Base-by-base conservation (phyloP, 768 basidiomycete genomes). In the Kwoniella mangroviensis region DNA sequence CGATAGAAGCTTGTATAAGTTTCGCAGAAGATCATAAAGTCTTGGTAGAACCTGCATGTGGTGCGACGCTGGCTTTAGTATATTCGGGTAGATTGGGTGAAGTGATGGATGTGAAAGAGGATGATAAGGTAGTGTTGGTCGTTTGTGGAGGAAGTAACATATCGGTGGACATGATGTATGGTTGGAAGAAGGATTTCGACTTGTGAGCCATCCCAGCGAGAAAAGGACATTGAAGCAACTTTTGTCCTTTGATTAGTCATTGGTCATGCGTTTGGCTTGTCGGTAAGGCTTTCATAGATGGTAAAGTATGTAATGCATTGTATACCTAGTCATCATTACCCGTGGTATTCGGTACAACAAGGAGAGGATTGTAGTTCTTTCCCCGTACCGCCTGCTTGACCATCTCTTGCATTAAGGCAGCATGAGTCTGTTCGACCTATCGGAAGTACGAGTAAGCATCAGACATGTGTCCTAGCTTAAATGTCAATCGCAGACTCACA, bases 21-120 rank as follows among this genome's bases (percentile, higher is more conserved):
- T 77, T 77, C 42, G 76, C 74, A 6, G 74, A 77, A 34, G 74
- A 77, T 34, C 74, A 77, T 60, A 68, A 74, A 49, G 57, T 77
- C 12, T 9, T 77, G 42, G 76, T 77, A 9, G 76, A 77, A 63
- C 74, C 76, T 6, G 73, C 76, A 55, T 77, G 76, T 56, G 76
- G 76, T 7, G 76, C 76, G 6, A 72, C 74, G 12, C 28, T 77
- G 12, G 76, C 76, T 17, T 45, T 73, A 41, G 69, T 69, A 0
- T 77, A 75, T 57, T 34, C 55, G 4, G 73, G 61, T 5, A 59
- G 56, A 54, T 45, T 77, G 51, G 24, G 45, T 7, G 56, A 72
- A 43, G 42, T 72, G 5, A 49, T 73, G 28, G 28, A 63, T 1
- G 24, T 73, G 6, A 66, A 56, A 11, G 42, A 53, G 59, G 73